Evolutionary conservation across 805 yeast species (phyloP).

Genomic region (Saturnispora besseyi): DNA sequence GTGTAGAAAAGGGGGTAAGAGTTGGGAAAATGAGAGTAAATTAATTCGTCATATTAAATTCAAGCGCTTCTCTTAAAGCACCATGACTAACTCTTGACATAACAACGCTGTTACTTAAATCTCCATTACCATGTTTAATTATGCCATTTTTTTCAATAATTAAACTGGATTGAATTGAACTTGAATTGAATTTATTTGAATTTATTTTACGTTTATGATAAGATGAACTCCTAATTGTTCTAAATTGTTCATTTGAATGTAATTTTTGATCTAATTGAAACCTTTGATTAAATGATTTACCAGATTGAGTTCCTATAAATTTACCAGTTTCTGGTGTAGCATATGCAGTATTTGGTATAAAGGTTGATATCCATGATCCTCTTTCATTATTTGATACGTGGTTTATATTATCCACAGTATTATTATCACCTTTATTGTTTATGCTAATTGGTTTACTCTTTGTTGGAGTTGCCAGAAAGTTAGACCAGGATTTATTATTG

Average conservation of each 20-base stretch:
- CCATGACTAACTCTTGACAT: slow-evolving; percentile 36
- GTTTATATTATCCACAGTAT: neutral
- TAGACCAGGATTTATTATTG: neutral
- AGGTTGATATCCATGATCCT: slow-evolving; percentile 22
- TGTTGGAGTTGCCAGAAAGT: slow-evolving; percentile 2
- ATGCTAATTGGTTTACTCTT: slow-evolving; percentile 7
- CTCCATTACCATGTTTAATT: slow-evolving; percentile 35
- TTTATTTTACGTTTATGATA: neutral
- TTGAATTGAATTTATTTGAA: neutral
- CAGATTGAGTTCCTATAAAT: slow-evolving; percentile 21
- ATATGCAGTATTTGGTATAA: slow-evolving; percentile 25
- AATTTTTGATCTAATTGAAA: neutral
- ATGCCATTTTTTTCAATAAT: slow-evolving; percentile 35
- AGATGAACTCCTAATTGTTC: neutral
- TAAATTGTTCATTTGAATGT: neutral
- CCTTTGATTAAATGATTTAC: slow-evolving; percentile 8
- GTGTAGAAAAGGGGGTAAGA: neutral
- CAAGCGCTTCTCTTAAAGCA: slow-evolving; percentile 40
- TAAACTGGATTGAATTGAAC: slow-evolving; percentile 26
- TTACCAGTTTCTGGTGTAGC: slow-evolving; percentile 27
- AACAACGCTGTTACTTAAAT: slow-evolving; percentile 26
- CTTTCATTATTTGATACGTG: slow-evolving; percentile 3
- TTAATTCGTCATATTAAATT: slow-evolving; percentile 15
- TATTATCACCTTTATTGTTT: neutral
- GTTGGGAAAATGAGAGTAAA: neutral